Percentiles rank a stretch among this genome's conserved stretches.
These are phyloP conservation scores for Saccharomycopsis olivae DNA, from an alignment of 805 yeast genomes.

Conservation along the genomic window DNA sequence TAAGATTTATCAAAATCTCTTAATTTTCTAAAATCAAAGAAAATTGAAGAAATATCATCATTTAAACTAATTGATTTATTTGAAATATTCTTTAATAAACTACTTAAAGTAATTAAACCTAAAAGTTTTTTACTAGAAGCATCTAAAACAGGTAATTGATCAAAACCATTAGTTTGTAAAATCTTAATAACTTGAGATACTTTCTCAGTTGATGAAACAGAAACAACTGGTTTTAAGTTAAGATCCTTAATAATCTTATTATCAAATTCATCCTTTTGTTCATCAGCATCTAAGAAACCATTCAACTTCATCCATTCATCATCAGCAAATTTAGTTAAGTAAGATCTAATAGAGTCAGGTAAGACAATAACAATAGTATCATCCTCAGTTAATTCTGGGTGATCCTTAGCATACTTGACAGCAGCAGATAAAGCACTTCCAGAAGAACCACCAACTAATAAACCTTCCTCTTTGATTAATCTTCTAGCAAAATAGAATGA, in stretches of 20 bases:
- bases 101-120: constrained; percentile 70
- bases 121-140: constrained; percentile 43
- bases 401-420: constrained; percentile 52
- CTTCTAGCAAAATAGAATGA: constrained; percentile 74
- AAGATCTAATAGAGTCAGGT: constrained; percentile 83
- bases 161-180: constrained; percentile 68
- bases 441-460: constrained; percentile 82
- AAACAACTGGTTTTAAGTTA: constrained; percentile 69
- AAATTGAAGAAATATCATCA: constrained; percentile 45
- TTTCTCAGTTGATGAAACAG: constrained; percentile 51
- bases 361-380: constrained; percentile 70
- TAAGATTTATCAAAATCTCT: constrained; percentile 53
- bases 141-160: constrained; percentile 71
- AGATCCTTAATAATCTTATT: constrained; percentile 53
- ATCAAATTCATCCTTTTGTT: constrained; percentile 27
- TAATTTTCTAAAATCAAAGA: constrained; percentile 66
- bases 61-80: constrained; percentile 46
- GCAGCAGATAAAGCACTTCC: constrained; percentile 80
- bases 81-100: constrained; percentile 56
- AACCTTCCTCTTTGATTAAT: constrained; percentile 75
- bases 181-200: constrained; percentile 57
- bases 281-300: constrained; percentile 52
- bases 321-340: constrained; percentile 78
- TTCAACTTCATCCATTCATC: constrained; percentile 85
- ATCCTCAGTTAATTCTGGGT: constrained; percentile 51